Conservation (phyloP, 2,329 filamentous ascomycete genomes). For the Aspergillus clavatus region DNA sequence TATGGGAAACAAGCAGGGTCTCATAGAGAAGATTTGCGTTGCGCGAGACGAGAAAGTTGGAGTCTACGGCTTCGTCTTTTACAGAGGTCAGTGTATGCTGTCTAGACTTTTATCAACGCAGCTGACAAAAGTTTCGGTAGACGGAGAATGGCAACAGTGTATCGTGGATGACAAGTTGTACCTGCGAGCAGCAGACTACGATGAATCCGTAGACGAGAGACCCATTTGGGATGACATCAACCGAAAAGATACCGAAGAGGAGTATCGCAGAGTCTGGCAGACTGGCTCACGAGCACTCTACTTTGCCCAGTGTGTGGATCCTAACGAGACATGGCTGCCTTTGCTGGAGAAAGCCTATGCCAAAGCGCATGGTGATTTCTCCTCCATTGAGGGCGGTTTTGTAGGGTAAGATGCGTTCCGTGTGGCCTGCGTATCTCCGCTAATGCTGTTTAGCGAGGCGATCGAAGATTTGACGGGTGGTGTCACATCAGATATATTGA, state of each 20-base stretch:
- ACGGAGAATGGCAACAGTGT: conserved; percentile 86
- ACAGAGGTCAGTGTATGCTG: conserved; percentile 49
- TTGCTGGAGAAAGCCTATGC: conserved; percentile 79
- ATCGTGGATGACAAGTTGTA: conserved; percentile 90
- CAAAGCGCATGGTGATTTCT: conserved; percentile 77
- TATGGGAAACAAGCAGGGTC: conserved; percentile 64
- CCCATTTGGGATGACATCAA: conserved; percentile 71
- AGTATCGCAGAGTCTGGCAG: conserved; percentile 67
- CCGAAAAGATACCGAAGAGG: conserved; percentile 64
- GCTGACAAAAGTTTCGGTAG: conserved; percentile 36
- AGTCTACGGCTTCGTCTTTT: conserved; percentile 82
- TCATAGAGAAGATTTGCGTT: conserved; percentile 71
- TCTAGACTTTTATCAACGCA: neutral
- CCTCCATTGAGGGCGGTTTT: conserved; percentile 68
- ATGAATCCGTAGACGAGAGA: conserved; percentile 70
- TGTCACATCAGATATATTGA: conserved; percentile 44
- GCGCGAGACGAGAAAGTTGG: conserved; percentile 67
- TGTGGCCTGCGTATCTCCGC: neutral
- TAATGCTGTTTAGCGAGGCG: conserved; percentile 41
- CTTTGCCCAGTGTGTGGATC: conserved; percentile 69
- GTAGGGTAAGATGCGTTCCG: conserved; percentile 47
- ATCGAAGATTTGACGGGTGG: conserved; percentile 56
- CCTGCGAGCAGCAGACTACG: conserved; percentile 75
- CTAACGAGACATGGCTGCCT: conserved; percentile 78
- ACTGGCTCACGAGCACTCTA: conserved; percentile 72